These are phyloP conservation scores for Lupinus albus DNA, from an alignment of 306 rosid genomes.

Conservation along the genomic window DNA sequence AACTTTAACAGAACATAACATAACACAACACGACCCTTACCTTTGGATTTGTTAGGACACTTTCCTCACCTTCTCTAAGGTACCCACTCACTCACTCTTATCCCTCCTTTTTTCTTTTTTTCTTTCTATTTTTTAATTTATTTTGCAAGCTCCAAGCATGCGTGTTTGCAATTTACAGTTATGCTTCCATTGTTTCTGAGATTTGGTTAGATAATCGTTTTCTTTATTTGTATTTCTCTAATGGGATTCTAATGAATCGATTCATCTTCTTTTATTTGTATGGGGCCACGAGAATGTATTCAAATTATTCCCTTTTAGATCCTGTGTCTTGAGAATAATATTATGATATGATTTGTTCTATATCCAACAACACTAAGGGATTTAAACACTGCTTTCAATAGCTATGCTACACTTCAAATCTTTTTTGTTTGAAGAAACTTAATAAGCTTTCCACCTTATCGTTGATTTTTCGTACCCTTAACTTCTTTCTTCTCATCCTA, in stretches of 20 bases:
- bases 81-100: background rate
- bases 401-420: background rate
- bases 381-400: background rate
- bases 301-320: conserved; percentile 27
- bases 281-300: background rate
- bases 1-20: background rate
- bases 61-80: conserved; percentile 26
- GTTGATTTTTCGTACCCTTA: too few species aligned
- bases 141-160: background rate
- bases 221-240: background rate
- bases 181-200: background rate
- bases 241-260: background rate
- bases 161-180: background rate
- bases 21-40: background rate
- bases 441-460: background rate
- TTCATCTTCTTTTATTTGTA: background rate
- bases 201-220: background rate
- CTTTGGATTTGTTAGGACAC: background rate
- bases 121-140: background rate
- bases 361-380: background rate
- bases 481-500: too few species aligned
- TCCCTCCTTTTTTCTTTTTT: background rate
- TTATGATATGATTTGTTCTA: background rate
- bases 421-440: background rate
- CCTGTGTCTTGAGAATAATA: background rate